Percentiles rank a stretch among this genome's conserved stretches.
Conservation (phyloP, 2,329 filamentous ascomycete species). For the Colletotrichum incanum region DNA sequence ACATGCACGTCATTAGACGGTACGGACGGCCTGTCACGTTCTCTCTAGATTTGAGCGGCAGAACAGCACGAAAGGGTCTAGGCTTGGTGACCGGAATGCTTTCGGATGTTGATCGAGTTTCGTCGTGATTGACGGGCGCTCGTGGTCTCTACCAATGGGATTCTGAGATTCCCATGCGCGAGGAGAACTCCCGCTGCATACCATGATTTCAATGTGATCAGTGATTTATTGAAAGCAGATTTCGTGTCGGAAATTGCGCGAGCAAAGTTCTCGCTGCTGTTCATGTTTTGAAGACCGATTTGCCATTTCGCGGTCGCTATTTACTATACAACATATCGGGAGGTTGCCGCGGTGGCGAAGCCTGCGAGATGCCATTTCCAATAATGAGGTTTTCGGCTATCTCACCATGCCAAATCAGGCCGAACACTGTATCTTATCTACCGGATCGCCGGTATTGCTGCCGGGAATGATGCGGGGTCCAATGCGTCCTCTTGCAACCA, state of each 20-base stretch:
- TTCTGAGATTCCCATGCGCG: neutral
- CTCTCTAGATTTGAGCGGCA: neutral
- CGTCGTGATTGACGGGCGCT: neutral
- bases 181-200: neutral
- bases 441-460: conserved; percentile 5
- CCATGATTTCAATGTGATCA: neutral
- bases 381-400: conserved; percentile 1
- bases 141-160: neutral
- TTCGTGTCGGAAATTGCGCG: neutral
- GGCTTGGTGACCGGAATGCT: neutral
- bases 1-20: neutral
- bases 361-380: neutral
- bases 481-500: neutral
- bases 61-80: neutral
- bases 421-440: neutral
- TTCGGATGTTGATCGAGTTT: neutral
- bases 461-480: conserved; percentile 11
- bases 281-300: neutral
- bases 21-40: neutral
- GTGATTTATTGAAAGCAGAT: neutral
- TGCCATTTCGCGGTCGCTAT: neutral
- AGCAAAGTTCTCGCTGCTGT: neutral
- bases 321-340: no score
- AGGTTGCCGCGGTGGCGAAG: neutral
- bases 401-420: conserved; percentile 2